Evolutionary conservation across 106 monocot species (phyloP), one percentile per base, ranked within the genome.

Genomic region (Cymbidium sinense): DNA sequence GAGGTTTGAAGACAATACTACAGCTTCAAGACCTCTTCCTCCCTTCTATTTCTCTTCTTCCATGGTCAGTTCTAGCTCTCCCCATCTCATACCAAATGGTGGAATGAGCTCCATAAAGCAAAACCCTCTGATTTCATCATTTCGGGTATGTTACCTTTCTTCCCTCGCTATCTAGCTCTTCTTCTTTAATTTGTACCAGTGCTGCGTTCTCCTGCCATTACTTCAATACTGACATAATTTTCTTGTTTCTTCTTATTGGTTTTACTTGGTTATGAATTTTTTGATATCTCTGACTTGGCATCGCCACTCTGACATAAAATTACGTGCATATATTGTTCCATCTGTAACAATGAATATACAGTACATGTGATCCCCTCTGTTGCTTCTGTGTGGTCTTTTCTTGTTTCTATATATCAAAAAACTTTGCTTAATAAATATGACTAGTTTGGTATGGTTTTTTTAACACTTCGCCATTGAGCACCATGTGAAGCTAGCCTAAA

Each of bases 11-110:
- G 52, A 76, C 1, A 25, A 6, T 9, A 55, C 51, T 34, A 3
- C 4, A 6, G 15, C 76, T 52, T 30, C 52, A 7, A 27, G 6
- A 3, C 5, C 12, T 47, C 17, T 9, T 8, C 75, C 23, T 12
- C 30, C 50, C 75, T 75, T 75, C 47, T 1, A 35, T 47, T 8
- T 76, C 54, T 55, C 52, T n/a, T 76, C 50, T 34, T 76, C 52
- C 30, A 8, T 21, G 11, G 20, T 13, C 31, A 13, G 9, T 25
- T 73, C 43, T 2, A 36, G 18, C 15, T 0, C 36, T 20, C 34
- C 70, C 0, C 20, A 30, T 31, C n/a, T 33, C 28, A 47, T 47
- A 31, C 70, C 70, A 19, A 71, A 17, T 29, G 65, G 12, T 30
- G 28, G 65, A 30, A 28, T 30, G 30, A 17, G 31, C 65, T 67